phyloP scores from a whole-genome alignment of 345 rosid genomes.

The Hibiscus mutabilis region DNA sequence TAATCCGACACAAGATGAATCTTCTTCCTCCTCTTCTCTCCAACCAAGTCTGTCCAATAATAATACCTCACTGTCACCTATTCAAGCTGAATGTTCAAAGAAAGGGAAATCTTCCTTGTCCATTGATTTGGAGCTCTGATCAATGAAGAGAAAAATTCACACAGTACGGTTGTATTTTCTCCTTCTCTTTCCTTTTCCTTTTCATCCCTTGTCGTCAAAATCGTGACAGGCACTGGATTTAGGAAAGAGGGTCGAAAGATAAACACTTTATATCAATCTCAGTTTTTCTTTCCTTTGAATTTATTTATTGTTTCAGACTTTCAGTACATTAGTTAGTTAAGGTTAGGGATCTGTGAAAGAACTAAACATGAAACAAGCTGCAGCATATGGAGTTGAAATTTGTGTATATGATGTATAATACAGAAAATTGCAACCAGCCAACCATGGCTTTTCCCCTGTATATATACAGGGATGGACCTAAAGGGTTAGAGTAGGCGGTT shows the following conservation, averaged over 20 bases:
- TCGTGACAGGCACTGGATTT: conserved; percentile 7
- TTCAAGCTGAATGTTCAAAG: conserved; percentile 29
- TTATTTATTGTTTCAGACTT: neutral
- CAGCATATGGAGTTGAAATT: conserved; percentile 11
- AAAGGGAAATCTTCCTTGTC: conserved; percentile 71
- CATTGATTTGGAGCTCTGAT: conserved; percentile 58
- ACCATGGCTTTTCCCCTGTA: neutral
- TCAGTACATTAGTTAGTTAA: conserved; percentile 13
- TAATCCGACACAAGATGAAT: conserved; percentile 23
- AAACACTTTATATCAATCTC: neutral
- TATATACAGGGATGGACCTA: too few relatives aligned
- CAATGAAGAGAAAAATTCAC: neutral
- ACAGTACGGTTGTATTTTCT: neutral
- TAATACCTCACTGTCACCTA: neutral
- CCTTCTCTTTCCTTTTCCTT: neutral
- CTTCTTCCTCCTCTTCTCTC: conserved; percentile 16
- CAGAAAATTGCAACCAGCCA: neutral
- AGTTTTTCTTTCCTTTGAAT: neutral
- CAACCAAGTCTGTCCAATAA: neutral
- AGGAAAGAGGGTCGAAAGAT: conserved; percentile 1
- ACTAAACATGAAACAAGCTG: conserved; percentile 5
- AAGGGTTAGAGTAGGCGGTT: too few relatives aligned
- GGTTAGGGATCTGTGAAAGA: conserved; percentile 27
- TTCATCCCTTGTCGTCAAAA: conserved; percentile 15
- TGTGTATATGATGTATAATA: conserved; percentile 21